Evolutionary conservation across 2,329 filamentous ascomycete genomes (phyloP), one percentile per base, ranked within the genome.

Genomic region (Parastagonospora nodorum): DNA sequence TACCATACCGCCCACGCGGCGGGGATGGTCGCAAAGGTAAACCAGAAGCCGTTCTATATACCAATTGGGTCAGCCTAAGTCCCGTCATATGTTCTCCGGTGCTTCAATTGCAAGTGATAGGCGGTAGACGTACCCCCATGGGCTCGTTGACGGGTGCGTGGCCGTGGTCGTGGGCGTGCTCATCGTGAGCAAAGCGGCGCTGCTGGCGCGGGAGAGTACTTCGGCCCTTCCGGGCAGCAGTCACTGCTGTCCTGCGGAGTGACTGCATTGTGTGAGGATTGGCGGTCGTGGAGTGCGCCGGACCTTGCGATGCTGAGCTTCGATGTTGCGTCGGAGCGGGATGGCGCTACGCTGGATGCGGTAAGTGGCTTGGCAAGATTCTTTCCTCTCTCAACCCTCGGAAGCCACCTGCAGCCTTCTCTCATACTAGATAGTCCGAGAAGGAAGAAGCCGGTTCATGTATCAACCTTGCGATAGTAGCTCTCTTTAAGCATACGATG

Each of bases 121-220:
- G 45, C 43, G 48, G 40, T 47, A 33, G 54, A 77, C 79, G 66
- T 75, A 83, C 81, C 46, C 81, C 80, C 52, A 82, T 73, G 53
- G 75, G 74, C 68, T 83, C 81, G 51, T 75, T 74, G 47, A 67
- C 74, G 44, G 78, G 74, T 55, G 58, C 64, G 57, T 62, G 61
- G 46, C 55, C 55, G 55, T 75, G 72, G 58, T 65, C 66, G 57
- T 70, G 67, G 43, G 56, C 63, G 58, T 70, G 67, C 54, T 68
- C 60, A 45, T 71, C 66, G 60, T 75, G 70, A 41, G 72, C 75
- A 50, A 66, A 74, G 50, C 77, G 75, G 57, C 76, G 76, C 50
- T 69, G 58, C 58, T 76, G 74, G 50, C 72, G 73, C 39, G 68
- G 58, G 35, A 74, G 57, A 5, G 64, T 57, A 30, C 58, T 63